Evolutionary conservation across 345 rosid genomes (phyloP).

Genomic region (Ailanthus altissimus): DNA sequence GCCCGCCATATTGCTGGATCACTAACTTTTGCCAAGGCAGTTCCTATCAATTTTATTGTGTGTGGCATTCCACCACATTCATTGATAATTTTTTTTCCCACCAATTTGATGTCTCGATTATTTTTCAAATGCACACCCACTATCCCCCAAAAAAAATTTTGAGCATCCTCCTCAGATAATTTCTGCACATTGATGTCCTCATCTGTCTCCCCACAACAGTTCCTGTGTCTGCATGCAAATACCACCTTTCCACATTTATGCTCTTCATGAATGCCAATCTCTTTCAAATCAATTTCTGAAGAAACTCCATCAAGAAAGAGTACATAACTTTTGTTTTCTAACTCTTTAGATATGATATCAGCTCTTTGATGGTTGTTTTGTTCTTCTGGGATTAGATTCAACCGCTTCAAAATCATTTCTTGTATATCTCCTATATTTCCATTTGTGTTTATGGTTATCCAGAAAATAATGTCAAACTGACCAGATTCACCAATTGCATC

Average conservation of each 20-base stretch:
- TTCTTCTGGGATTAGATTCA: background rate
- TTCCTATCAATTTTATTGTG: slow-evolving; percentile 14
- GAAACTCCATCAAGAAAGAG: slow-evolving; percentile 21
- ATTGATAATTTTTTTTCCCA: background rate
- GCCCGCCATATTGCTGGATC: background rate
- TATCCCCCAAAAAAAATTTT: background rate
- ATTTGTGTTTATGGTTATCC: background rate
- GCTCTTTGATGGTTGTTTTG: background rate
- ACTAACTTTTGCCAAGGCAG: background rate
- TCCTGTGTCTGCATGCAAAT: background rate
- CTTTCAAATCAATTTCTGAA: background rate
- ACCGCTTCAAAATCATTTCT: background rate
- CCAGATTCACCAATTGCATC: background rate
- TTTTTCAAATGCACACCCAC: background rate
- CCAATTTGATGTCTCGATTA: background rate
- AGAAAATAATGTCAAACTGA: background rate
- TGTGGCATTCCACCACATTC: slow-evolving; percentile 16
- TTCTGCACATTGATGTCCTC: background rate
- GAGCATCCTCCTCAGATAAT: slow-evolving; percentile 4
- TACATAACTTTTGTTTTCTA: background rate
- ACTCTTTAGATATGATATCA: background rate
- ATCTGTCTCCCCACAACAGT: background rate
- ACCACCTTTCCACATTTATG: slow-evolving; percentile 20
- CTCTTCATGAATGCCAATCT: slow-evolving; percentile 8
- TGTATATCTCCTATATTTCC: background rate